phyloP scores from a whole-genome alignment of 192 early-diverging fungal species.

The Linderina pennispora region DNA sequence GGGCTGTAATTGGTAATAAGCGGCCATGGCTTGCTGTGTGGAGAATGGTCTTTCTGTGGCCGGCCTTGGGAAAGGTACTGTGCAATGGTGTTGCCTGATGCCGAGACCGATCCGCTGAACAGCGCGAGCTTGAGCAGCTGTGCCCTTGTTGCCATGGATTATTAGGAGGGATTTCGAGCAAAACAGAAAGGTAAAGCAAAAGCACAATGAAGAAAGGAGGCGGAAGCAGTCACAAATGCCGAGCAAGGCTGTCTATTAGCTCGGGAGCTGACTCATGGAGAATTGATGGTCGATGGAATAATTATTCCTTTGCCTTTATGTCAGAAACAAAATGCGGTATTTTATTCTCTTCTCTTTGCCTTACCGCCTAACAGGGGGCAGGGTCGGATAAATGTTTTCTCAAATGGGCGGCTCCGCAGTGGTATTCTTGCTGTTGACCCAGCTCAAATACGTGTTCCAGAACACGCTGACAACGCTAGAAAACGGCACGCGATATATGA shows the following conservation, averaged over 20 bases:
- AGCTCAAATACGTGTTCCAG: constrained; percentile 68
- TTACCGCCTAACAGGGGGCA: too few species aligned
- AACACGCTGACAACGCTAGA: constrained; percentile 57
- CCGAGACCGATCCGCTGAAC: constrained; percentile 24
- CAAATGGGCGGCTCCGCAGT: too few species aligned
- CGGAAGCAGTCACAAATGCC: neutral
- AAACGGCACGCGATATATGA: constrained; percentile 60
- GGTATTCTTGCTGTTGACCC: constrained; percentile 54
- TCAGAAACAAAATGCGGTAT: too few species aligned
- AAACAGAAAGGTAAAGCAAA: neutral
- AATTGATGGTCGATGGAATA: too few species aligned
- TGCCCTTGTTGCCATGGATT: neutral
- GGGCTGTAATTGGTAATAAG: constrained; percentile 6
- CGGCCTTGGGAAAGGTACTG: constrained; percentile 10
- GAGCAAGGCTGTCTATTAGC: too few species aligned
- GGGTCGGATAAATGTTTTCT: too few species aligned
- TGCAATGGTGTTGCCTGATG: constrained; percentile 21
- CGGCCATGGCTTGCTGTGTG: neutral
- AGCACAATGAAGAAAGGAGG: neutral
- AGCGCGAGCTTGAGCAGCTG: constrained; percentile 12
- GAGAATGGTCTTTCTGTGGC: neutral
- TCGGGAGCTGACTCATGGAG: too few species aligned
- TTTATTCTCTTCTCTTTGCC: too few species aligned
- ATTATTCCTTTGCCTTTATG: too few species aligned
- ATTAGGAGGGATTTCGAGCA: neutral